Evolutionary conservation across 1,139 yeast genomes (phyloP), one percentile per base, ranked within the genome.

Genomic region (Saccharomyces hybrid): DNA sequence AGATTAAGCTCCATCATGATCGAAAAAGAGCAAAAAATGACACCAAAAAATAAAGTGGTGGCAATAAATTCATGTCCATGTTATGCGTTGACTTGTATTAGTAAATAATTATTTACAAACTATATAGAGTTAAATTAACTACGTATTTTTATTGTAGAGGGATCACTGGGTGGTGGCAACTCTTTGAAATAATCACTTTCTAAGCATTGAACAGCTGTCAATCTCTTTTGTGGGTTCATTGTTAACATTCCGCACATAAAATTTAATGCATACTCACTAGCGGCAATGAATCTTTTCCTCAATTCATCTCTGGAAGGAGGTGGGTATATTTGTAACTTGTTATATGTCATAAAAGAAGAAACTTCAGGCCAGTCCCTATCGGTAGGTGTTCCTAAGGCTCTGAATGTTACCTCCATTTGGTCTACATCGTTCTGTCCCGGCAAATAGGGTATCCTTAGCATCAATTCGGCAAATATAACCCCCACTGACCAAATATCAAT

Each of bases 401-500:
- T 81, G 67, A 93, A 91, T 0, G 98, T 93, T 11, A 90, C 87
- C 55, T 86, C 95, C 46, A 91, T 74, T 69, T 93, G 99, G 65
- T 91, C 96, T 1, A 83, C 72, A 69, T 93, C 99, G 61, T 88
- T 93, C 60, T 81, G 82, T 1, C 98, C 99, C 0, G 99, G 96
- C 50, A 95, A 73, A 68, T 93, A 93, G 1, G 99, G 99, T 1
- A 89, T 88, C 66, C 99, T 78, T 61, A 93, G 75, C 97, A 93
- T 90, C 62, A 93, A 75, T 66, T 93, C 99, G 0, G 98, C 98
- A 74, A 90, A 91, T n/a, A 93, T 91, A 5, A 88, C 82, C 1
- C 99, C 99, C 19, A 90, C 84, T 0, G 97, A 88, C 99, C 99
- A 93, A 2, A 89, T 76, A 70, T 93, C 99, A 2, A 93, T 81